Base-by-base conservation (phyloP, 148 eudicot genomes). In the Vaccinium macrocarpon region DNA sequence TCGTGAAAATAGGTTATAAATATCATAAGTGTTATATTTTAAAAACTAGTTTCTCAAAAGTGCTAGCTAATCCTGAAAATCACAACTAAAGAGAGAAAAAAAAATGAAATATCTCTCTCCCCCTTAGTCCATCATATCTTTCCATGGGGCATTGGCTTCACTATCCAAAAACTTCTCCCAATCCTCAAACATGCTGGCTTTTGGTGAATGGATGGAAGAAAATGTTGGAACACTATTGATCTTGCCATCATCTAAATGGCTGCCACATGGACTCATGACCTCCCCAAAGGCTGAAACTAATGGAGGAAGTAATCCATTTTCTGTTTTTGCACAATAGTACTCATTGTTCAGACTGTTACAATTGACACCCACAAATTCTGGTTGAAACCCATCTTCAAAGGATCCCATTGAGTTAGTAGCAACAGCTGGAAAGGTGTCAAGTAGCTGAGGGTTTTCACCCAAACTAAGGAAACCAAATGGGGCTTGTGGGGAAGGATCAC, bases 131-230 rank as follows among this genome's bases (percentile, higher is more conserved):
- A 89, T 79, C 49, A 90, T 78, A 50, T 87, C 85, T 55, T 88
- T 89, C 93, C 93, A 88, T 19, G 83, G 80, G 64, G 84, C 90
- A 85, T 81, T 78, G 32, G 53, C 88, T 70, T 87, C 92, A 70
- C 89, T 91, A 79, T 85, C 90, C 81, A 90, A 52, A 53, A 90
- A 87, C 84, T 86, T 91, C 23, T 90, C 91, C 90, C 81, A 93
- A 81, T 83, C 86, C 27, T 88, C 89, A 53, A 90, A 86, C 68
- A 89, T 78, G 59, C 80, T 64, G 84, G 62, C 83, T 42, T 77
- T 32, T 48, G 88, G 82, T 76, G 84, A 73, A n/a, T 84, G 27
- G 5, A 21, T 19, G 35, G 82, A 50, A 87, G 88, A 59, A 71
- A 71, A 59, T 35, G 88, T 79, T 4, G 88, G 89, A 57, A 4